Evolutionary conservation across 495 filamentous ascomycete genomes (phyloP).

Genomic region (Hypoxylon subgilvum): DNA sequence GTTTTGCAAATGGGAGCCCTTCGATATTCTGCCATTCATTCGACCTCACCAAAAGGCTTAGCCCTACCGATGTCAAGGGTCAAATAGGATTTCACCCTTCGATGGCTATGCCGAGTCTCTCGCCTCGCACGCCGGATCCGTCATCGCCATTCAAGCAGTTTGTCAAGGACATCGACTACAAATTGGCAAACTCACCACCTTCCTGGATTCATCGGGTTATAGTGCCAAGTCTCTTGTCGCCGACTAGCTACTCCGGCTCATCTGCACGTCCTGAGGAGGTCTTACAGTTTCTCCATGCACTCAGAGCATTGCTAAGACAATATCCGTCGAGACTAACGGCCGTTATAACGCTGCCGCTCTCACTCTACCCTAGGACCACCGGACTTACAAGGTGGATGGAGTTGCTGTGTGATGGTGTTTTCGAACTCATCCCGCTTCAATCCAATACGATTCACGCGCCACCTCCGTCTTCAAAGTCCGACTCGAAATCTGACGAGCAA

Average conservation of each 20-base stretch:
- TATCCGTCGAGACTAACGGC: slow-evolving; percentile 70
- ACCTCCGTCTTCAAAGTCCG: slow-evolving; percentile 51
- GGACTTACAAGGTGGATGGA: slow-evolving; percentile 90
- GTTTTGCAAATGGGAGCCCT: slow-evolving; percentile 23
- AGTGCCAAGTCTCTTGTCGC: slow-evolving; percentile 82
- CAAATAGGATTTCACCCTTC: slow-evolving; percentile 53
- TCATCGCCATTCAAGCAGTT: slow-evolving; percentile 69
- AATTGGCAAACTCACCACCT: slow-evolving; percentile 63
- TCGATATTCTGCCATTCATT: slow-evolving; percentile 81
- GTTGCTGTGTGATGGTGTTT: slow-evolving; percentile 79
- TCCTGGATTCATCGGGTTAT: slow-evolving; percentile 78
- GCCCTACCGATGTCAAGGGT: slow-evolving; percentile 57
- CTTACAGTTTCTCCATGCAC: slow-evolving; percentile 80
- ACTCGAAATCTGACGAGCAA: slow-evolving; percentile 64
- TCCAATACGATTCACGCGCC: slow-evolving; percentile 65
- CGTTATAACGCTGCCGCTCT: slow-evolving; percentile 78
- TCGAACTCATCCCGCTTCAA: slow-evolving; percentile 87
- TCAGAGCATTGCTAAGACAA: slow-evolving; percentile 74
- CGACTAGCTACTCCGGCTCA: slow-evolving; percentile 74
- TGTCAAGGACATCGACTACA: slow-evolving; percentile 62
- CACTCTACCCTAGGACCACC: slow-evolving; percentile 77
- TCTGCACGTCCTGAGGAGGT: slow-evolving; percentile 71
- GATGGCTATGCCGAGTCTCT: slow-evolving; percentile 40
- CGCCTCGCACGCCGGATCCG: slow-evolving; percentile 5
- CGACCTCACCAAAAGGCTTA: slow-evolving; percentile 84